phyloP scores from a whole-genome alignment of 2,329 filamentous ascomycete species.

The Didymella segeticola region DNA sequence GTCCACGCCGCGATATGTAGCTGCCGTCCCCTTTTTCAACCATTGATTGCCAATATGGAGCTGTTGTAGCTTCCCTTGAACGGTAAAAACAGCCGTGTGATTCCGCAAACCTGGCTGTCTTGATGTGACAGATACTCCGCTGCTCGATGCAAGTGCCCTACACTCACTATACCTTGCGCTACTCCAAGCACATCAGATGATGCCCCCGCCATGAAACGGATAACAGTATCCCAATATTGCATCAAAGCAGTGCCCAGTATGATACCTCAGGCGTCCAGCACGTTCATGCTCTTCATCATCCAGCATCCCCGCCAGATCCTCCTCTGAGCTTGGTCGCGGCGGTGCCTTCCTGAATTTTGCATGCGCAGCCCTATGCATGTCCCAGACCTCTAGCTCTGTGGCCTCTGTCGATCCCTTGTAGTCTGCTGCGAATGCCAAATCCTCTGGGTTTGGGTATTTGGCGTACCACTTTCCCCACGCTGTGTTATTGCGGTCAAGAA shows the following conservation, averaged over 20 bases:
- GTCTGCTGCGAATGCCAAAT: slow-evolving; percentile 10
- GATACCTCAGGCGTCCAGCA: neutral
- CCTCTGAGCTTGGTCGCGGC: neutral
- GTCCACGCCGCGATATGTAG: neutral
- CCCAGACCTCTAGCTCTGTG: slow-evolving; percentile 7
- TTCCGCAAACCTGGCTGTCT: neutral
- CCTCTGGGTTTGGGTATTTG: neutral
- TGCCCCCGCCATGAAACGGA: neutral
- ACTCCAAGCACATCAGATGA: neutral
- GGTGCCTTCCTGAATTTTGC: neutral
- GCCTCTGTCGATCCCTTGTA: neutral
- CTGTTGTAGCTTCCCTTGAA: neutral
- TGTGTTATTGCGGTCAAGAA: slow-evolving; percentile 16
- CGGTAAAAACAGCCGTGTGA: neutral
- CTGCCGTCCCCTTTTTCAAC: neutral
- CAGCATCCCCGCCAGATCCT: neutral
- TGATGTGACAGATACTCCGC: neutral
- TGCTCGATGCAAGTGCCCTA: neutral
- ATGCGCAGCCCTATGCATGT: neutral
- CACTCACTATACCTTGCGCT: neutral
- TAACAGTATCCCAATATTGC: slow-evolving; percentile 5
- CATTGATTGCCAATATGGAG: neutral
- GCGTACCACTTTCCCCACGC: slow-evolving; percentile 19
- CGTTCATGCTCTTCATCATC: neutral
- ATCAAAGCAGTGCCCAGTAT: slow-evolving; percentile 6